phyloP scores from a whole-genome alignment of 352 stramenopile genomes.

The Phytophthora ohioensis region DNA sequence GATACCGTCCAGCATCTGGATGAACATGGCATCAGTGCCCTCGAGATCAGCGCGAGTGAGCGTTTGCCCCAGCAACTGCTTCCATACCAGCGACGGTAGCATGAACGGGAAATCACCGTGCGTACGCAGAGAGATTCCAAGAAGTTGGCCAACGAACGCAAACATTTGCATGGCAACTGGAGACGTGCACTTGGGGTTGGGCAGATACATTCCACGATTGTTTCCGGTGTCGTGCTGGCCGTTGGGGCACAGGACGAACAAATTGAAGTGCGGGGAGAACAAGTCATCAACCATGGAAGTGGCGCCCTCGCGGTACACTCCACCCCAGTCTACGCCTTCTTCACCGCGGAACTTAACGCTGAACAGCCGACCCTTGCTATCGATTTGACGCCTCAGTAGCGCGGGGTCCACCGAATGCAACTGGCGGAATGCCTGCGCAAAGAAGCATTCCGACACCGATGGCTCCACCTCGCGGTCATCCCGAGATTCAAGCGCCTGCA shows the following conservation, averaged over 20 bases:
- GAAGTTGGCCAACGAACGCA: conserved; percentile 94
- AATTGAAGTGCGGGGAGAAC: conserved; percentile 84
- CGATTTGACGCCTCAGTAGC: conserved; percentile 89
- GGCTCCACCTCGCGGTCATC: conserved; percentile 89
- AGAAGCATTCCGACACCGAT: conserved; percentile 93
- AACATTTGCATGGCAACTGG: conserved; percentile 93
- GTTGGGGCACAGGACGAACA: conserved; percentile 90
- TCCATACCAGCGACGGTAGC: conserved; percentile 94
- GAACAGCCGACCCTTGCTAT: conserved; percentile 89
- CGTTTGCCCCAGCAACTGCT: conserved; percentile 87
- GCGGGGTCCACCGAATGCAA: conserved; percentile 86
- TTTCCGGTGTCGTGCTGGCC: conserved; percentile 88
- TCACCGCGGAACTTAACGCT: conserved; percentile 92
- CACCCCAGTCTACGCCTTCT: conserved; percentile 91
- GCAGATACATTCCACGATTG: conserved; percentile 90
- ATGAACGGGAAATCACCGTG: conserved; percentile 94
- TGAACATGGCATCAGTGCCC: conserved; percentile 89
- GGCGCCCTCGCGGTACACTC: conserved; percentile 88
- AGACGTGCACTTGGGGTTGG: conserved; percentile 90
- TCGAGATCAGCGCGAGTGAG: conserved; percentile 88
- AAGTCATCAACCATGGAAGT: conserved; percentile 92
- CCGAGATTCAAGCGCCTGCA: conserved; percentile 88
- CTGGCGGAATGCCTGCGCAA: conserved; percentile 94
- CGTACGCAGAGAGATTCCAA: conserved; percentile 94
- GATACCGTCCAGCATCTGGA: conserved; percentile 92